Evolutionary conservation across 2,329 filamentous ascomycete species (phyloP).

Genomic region (Exserohilum rostratum): DNA sequence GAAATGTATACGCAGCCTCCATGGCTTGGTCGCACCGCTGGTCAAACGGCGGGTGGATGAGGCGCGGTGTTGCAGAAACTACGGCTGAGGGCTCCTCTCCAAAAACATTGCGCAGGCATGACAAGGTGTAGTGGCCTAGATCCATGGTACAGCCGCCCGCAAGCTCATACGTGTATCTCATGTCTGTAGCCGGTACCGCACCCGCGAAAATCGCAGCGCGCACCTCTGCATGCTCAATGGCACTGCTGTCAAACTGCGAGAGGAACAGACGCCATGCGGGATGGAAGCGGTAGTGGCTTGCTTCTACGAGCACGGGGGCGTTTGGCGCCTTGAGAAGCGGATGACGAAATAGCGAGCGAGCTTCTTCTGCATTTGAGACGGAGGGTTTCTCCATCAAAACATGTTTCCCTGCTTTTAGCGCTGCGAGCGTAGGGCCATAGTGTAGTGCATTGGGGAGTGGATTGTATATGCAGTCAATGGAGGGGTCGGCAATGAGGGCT

Average conservation of each 20-base stretch:
- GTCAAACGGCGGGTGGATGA: constrained; percentile 18
- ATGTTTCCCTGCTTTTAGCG: constrained; percentile 53
- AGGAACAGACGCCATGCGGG: constrained; percentile 49
- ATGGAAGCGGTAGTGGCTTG: constrained; percentile 54
- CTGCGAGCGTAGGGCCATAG: constrained; percentile 51
- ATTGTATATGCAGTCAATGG: constrained; percentile 53
- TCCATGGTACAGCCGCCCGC: constrained; percentile 51
- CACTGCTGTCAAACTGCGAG: constrained; percentile 41
- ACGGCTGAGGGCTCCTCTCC: constrained; percentile 36
- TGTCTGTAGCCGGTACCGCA: constrained; percentile 40
- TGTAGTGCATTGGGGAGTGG: constrained; percentile 55
- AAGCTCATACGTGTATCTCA: constrained; percentile 49
- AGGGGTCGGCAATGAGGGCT: constrained; percentile 49
- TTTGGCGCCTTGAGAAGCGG: constrained; percentile 42
- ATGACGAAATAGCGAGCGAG: constrained; percentile 49
- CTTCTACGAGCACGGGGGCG: constrained; percentile 53
- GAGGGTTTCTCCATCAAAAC: constrained; percentile 57
- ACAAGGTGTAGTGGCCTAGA: constrained; percentile 46
- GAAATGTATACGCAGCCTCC: constrained; percentile 28
- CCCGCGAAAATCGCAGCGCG: constrained; percentile 34
- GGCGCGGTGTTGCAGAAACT: constrained; percentile 15
- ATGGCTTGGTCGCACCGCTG: constrained; percentile 29
- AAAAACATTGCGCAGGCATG: constrained; percentile 35
- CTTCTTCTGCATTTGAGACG: constrained; percentile 51
- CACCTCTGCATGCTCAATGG: constrained; percentile 43